These are phyloP conservation scores for apple (Malus domestica) DNA, from an alignment of 306 rosid genomes.

Conservation along the genomic window DNA sequence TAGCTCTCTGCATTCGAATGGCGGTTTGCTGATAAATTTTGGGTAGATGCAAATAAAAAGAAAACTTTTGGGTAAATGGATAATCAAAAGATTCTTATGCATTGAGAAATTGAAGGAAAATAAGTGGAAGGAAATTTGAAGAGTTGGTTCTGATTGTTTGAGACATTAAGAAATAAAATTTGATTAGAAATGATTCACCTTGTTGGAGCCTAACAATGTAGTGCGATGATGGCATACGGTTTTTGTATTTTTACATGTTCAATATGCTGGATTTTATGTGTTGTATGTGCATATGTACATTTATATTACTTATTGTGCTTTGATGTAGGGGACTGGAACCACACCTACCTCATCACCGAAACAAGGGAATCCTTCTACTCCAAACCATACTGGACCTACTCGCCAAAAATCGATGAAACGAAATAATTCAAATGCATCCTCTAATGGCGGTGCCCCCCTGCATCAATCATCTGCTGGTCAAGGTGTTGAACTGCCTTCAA, in stretches of 20 bases:
- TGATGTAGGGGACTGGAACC: constrained; percentile 47
- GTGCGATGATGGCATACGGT: neutral
- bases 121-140: neutral
- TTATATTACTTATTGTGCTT: constrained; percentile 21
- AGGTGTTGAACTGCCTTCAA: constrained; percentile 29
- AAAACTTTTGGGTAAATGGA: neutral
- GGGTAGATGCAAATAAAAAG: neutral
- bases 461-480: constrained; percentile 36
- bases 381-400: constrained; percentile 30
- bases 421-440: constrained; percentile 34
- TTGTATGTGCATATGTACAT: constrained; percentile 6
- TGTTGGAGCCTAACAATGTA: neutral
- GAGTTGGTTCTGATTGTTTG: neutral
- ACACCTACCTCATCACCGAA: constrained; percentile 38
- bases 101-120: neutral
- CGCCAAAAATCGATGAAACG: constrained; percentile 46
- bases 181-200: neutral
- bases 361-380: constrained; percentile 28
- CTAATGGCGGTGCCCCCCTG: constrained; percentile 43
- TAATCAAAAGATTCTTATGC: neutral
- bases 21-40: neutral
- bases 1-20: neutral
- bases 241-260: neutral
- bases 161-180: neutral
- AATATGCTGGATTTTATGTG: neutral